Base-by-base conservation (phyloP, 1,139 yeast genomes). In the Lodderomyces jiufengensis region DNA sequence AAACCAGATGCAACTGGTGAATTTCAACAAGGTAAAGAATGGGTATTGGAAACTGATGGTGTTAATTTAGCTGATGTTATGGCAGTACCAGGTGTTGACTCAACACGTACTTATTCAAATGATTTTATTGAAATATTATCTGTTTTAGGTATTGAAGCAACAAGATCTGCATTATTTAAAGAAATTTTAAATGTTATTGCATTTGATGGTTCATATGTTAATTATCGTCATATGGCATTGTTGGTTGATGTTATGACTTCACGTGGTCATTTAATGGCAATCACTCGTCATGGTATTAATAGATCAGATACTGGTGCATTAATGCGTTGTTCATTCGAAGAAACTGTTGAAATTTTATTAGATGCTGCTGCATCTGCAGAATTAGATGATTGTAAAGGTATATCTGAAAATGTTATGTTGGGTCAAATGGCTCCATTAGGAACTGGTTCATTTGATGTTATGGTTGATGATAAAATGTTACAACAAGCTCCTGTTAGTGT, bases 351-450 rank as follows among this genome's bases (percentile, higher is more conserved):
- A 67, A 92, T 94, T 55, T 70, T 94, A 57, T 79, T 94, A 52
- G 98, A 94, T 56, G 99, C 99, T 26, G 98, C 96, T 57, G 95
- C 97, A 3, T 80, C 95, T 29, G 98, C 98, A 14, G 98, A 94
- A 59, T 70, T 92, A 45, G 99, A 94, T 66, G 97, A 92, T 51
- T 94, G 98, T 65, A 85, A 90, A 51, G 99, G 99, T 73, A 95
- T 94, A 45, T 92, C 98, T 31, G 97, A 94, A 61, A 94, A 92
- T 57, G 95, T 94, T 42, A 86, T 94, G 74, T 77, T 94, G 55
- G 99, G 99, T 36, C 98, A 94, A 72, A 78, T 92, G 77, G 97
- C 98, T 15, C 98, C 98, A 41, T 77, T 94, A 52, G 99, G 99
- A 61, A 94, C 99, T 3, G 99, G 99, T 55, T 84, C 96, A 2